These are phyloP conservation scores for Tuber umbilicatum DNA, from an alignment of 495 filamentous ascomycete genomes.

Conservation along the genomic window DNA sequence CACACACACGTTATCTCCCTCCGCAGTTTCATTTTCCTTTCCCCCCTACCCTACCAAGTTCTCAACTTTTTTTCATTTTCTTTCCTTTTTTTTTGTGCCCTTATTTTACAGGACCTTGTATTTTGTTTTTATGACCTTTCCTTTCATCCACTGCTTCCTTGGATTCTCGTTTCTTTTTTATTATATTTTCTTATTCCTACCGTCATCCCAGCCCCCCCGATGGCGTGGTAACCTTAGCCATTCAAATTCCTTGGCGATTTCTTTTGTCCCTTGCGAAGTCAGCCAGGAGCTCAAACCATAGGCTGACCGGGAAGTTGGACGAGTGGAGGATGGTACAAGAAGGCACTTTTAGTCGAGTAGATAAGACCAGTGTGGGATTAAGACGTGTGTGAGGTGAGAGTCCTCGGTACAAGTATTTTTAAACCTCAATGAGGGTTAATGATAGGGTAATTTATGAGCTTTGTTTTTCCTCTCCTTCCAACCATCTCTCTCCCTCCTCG, in stretches of 20 bases:
- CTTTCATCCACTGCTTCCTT: not conserved
- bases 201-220: not conserved
- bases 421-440: not conserved
- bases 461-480: not conserved
- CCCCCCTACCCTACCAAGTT: no score
- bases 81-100: not conserved
- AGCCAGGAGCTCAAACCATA: not conserved
- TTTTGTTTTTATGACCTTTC: conserved; percentile 1
- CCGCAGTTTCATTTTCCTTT: no score
- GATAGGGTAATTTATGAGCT: not conserved
- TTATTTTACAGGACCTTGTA: not conserved
- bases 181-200: not conserved
- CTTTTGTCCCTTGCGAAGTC: not conserved
- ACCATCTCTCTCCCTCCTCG: not conserved
- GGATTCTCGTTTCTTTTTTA: not conserved
- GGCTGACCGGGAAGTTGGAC: not conserved
- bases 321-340: not conserved
- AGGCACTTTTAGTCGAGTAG: no score
- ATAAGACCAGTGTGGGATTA: not conserved
- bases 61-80: not conserved
- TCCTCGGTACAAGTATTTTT: not conserved
- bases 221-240: not conserved
- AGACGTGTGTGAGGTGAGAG: not conserved
- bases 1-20: no score
- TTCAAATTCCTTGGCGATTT: not conserved